phyloP scores from a whole-genome alignment of 208 protist species.

The Polymyxa betae region DNA sequence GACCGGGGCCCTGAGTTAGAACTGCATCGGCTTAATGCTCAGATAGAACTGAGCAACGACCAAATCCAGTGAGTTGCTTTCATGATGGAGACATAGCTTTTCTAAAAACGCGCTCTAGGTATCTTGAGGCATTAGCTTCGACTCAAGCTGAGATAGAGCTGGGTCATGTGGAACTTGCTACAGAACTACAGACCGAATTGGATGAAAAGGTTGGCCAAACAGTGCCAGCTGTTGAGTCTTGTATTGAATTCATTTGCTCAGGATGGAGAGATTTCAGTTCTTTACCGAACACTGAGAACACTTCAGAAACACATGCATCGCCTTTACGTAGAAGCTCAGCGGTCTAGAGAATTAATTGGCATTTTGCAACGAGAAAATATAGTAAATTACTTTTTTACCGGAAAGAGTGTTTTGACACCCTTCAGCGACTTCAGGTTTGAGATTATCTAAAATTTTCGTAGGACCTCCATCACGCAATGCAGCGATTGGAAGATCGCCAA shows the following conservation, averaged over 20 bases:
- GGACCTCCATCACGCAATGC: not conserved
- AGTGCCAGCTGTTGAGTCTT: not conserved
- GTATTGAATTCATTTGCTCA: not conserved
- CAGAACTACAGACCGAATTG: conserved; percentile 11
- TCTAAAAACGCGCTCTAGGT: too few species aligned
- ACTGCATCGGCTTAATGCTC: too few species aligned
- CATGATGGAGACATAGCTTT: too few species aligned
- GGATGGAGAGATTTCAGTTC: conserved; percentile 26
- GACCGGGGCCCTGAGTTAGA: too few species aligned
- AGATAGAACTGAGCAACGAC: too few species aligned
- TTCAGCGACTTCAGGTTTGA: too few species aligned
- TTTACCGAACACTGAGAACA: conserved; percentile 1
- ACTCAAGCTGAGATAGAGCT: conserved; percentile 27
- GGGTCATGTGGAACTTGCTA: conserved; percentile 8
- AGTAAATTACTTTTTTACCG: not conserved
- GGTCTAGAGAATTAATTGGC: conserved; percentile 4
- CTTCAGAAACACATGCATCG: not conserved
- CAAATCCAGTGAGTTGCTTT: too few species aligned
- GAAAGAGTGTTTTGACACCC: not conserved
- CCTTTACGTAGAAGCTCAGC: not conserved
- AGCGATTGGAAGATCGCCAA: conserved; percentile 7
- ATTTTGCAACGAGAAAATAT: conserved; percentile 9
- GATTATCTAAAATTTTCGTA: not conserved
- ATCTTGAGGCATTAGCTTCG: not conserved
- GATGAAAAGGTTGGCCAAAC: conserved; percentile 22